Evolutionary conservation across 2,329 filamentous ascomycete genomes (phyloP).

Genomic region (Fusarium cyanostomum): DNA sequence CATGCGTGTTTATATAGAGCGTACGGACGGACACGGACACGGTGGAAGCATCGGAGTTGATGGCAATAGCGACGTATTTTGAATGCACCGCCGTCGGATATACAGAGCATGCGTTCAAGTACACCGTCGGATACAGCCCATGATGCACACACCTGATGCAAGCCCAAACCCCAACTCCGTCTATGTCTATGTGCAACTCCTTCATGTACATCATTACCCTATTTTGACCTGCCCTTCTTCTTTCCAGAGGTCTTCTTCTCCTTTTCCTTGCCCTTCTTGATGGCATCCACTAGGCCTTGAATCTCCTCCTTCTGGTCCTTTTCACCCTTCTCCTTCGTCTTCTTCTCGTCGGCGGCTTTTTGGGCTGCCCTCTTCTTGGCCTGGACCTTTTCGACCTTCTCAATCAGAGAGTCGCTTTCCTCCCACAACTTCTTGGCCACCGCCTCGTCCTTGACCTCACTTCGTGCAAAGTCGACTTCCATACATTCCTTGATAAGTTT

Average conservation of each 20-base stretch:
- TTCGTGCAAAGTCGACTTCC: conserved; percentile 74
- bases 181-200: conserved; percentile 31
- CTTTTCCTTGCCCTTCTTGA: conserved; percentile 54
- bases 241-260: conserved; percentile 39
- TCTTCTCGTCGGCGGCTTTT: conserved; percentile 51
- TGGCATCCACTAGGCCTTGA: conserved; percentile 53
- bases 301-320: conserved; percentile 46
- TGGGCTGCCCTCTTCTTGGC: conserved; percentile 63
- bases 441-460: conserved; percentile 80
- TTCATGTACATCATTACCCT: conserved; percentile 28
- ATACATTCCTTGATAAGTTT: conserved; percentile 89
- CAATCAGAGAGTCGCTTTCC: conserved; percentile 84
- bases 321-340: conserved; percentile 50
- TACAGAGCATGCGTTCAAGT: not conserved
- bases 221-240: conserved; percentile 39
- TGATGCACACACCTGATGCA: no score
- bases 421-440: conserved; percentile 90
- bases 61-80: not conserved
- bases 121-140: conserved; percentile 9
- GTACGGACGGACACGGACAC: conserved; percentile 21
- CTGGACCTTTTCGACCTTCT: conserved; percentile 75
- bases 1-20: conserved; percentile 6
- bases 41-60: conserved; percentile 23
- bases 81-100: conserved; percentile 19
- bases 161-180: conserved; percentile 30